Evolutionary conservation across 2,329 filamentous ascomycete species (phyloP), one percentile per base, ranked within the genome.

Genomic region (Fusarium falciforme): DNA sequence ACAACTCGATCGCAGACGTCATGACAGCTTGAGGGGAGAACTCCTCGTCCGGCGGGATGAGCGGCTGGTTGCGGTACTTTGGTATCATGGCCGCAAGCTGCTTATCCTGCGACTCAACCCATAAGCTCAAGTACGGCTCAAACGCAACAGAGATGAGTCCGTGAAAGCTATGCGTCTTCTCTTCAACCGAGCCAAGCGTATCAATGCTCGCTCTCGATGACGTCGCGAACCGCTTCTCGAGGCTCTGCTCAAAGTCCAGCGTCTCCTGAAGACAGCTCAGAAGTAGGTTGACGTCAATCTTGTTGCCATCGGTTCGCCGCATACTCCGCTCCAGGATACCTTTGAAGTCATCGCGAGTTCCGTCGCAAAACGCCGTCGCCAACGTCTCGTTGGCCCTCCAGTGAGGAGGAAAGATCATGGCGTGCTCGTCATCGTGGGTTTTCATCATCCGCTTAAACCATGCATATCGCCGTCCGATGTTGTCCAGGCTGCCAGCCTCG

Each of bases 371-470:
- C 0, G 94, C 90, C 81, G 95, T 95, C 27, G 95, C 94, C 55
- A 99, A 87, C 75, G 93, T 91, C 84, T 99, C 96, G 79, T 94
- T 94, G 47, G 98, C 95, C 68, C 92, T 92, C 96, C 96, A 99
- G 73, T 93, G 88, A 0, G 91, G 80, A 9, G 96, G 96, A 80
- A 99, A 99, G 63, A 99, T 93, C 55, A 87, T 87, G 10, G 93
- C 91, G 84, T 98, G 96, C 80, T 98, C 96, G 54, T 97, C 93
- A 78, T 99, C 96, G 82, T 98, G 97, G 2, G 93, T 94, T 86
- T 98, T 98, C 83, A 98, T 88, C 90, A 96, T 97, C 71, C 97
- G 91, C 82, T 94, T 94, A 83, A 98, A 98, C 96, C 96, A 99
- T 7, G 95, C 93, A 82, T 98, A 99, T 73, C 96, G 88, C 70